A percentile compares a stretch with the other conserved stretches of the same genome.
These are phyloP conservation scores for Ambrosiella xylebori DNA, from an alignment of 2,329 filamentous ascomycete genomes.

Conservation along the genomic window DNA sequence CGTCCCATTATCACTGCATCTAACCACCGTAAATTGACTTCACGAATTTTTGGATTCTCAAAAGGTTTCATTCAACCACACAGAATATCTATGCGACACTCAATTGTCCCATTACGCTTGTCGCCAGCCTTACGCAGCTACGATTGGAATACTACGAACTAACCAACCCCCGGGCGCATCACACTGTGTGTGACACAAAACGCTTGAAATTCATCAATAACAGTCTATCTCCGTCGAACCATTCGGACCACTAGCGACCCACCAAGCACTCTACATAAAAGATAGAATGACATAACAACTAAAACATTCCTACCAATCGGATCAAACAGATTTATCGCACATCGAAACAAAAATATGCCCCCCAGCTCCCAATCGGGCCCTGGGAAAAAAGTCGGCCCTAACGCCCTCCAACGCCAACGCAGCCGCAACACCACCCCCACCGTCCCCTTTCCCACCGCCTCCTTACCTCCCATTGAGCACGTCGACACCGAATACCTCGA, in stretches of 20 bases:
- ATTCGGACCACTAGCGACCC: not conserved
- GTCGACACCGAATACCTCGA: slow-evolving; percentile 50
- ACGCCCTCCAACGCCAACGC: slow-evolving; percentile 45
- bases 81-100: too few species aligned
- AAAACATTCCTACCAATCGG: not conserved
- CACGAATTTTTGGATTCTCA: too few species aligned
- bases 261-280: not conserved
- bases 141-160: too few species aligned
- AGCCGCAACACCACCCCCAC: slow-evolving; percentile 67
- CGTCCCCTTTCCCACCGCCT: slow-evolving; percentile 24
- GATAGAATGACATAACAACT: not conserved
- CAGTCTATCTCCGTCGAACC: too few species aligned
- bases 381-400: slow-evolving; percentile 45
- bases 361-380: slow-evolving; percentile 43
- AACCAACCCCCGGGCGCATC: too few species aligned
- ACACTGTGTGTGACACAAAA: too few species aligned
- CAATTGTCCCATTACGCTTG: too few species aligned
- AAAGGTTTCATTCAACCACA: too few species aligned
- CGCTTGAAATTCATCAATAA: too few species aligned
- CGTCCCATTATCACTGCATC: too few species aligned
- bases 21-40: too few species aligned
- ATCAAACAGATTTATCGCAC: not conserved
- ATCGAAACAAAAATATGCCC: slow-evolving; percentile 29
- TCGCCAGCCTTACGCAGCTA: too few species aligned
- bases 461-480: slow-evolving; percentile 35